phyloP scores from a whole-genome alignment of 371 early-diverging fungal genomes.

The Mortierella sp. region DNA sequence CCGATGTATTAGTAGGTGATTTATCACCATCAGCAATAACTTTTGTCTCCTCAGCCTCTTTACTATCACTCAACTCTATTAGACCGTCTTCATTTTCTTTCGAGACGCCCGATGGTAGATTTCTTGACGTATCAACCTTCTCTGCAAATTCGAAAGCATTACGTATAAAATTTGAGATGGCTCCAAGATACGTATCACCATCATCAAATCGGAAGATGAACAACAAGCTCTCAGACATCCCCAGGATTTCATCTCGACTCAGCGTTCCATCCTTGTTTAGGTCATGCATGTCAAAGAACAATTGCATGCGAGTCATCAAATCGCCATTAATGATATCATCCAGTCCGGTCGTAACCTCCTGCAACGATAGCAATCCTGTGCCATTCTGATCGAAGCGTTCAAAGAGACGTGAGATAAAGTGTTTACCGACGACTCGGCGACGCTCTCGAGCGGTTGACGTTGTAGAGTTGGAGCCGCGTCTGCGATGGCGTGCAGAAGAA shows the following conservation, averaged over 20 bases:
- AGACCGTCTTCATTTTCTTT: conserved; percentile 6
- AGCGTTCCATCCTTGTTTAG: conserved; percentile 78
- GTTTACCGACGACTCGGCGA: conserved; percentile 58
- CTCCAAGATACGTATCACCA: conserved; percentile 73
- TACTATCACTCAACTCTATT: neutral
- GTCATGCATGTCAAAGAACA: conserved; percentile 91
- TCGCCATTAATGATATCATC: conserved; percentile 85
- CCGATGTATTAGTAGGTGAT: neutral
- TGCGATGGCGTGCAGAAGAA: conserved; percentile 35
- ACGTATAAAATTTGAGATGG: conserved; percentile 80
- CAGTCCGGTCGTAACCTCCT: conserved; percentile 86
- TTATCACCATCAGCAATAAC: conserved; percentile 11
- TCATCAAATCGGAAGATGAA: conserved; percentile 77
- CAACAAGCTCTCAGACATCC: conserved; percentile 89
- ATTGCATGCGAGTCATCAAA: conserved; percentile 80
- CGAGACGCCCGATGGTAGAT: neutral
- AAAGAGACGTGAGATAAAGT: conserved; percentile 68
- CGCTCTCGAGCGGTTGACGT: conserved; percentile 43
- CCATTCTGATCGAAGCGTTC: conserved; percentile 65
- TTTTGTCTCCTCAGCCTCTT: conserved; percentile 28
- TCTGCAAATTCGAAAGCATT: conserved; percentile 79
- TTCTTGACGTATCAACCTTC: conserved; percentile 26
- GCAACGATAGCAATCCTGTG: conserved; percentile 75
- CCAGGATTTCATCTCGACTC: conserved; percentile 87
- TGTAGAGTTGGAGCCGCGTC: conserved; percentile 40